Evolutionary conservation across 495 filamentous ascomycete species (phyloP), one percentile per base, ranked within the genome.

Genomic region (Neurospora tetraspora): DNA sequence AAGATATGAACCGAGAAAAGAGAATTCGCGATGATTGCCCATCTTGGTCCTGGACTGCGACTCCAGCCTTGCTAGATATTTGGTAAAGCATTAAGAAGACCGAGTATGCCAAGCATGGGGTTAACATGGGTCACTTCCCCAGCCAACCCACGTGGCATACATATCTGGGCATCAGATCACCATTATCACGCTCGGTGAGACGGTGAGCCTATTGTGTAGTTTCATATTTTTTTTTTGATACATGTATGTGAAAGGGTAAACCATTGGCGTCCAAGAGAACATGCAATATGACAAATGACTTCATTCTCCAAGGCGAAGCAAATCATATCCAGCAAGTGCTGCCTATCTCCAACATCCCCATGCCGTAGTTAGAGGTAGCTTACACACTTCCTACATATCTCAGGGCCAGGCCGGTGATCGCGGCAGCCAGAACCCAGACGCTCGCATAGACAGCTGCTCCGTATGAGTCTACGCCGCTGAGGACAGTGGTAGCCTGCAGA

Each of bases 381-480:
- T 69, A 78, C 0, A 75, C 73, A n/a, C 74, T 72, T 34, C 79
- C 79, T 16, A 82, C 78, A 47, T 77, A 80, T 37, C 82, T 81
- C 65, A 91, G 88, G 68, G 81, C 84, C 16, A 85, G 75, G 1
- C 91, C 91, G 5, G 88, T 88, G 42, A 89, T 75, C 71, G 86
- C 74, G 1, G 87, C 86, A 1, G 91, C 90, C 16, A 86, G 71
- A 53, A 87, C 87, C 92, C 92, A 97, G 16, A 94, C 82, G 14
- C 82, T 82, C 3, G 91, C 89, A 85, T 91, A 97, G 0, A 86
- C 89, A 12, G 81, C 82, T 1, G 92, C 91, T 36, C 94, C 94
- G 8, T 82, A 78, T 2, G 88, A 75, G 74, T 92, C 91, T 10
- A 91, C 88, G 20, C 92, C 89, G n/a, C 86, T 82, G 31, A 96